Conservation (phyloP, 371 early-diverging fungal genomes). For the Catenaria anguillulae region DNA sequence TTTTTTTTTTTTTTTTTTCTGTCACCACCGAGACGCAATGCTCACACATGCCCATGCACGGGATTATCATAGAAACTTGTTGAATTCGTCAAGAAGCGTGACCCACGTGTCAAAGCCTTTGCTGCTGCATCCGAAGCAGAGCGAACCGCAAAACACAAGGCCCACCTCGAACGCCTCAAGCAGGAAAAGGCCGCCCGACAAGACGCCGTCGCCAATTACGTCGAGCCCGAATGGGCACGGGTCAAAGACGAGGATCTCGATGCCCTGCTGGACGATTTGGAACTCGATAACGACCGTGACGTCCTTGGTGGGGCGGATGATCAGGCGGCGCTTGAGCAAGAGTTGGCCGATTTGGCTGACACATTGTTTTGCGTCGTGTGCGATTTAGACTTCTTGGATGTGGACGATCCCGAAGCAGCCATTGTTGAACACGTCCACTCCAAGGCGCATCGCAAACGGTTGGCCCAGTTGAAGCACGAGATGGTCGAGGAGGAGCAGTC, state of each 20-base stretch:
- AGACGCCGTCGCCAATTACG: conserved; percentile 18
- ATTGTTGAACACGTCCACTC: conserved; percentile 24
- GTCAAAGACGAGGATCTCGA: conserved; percentile 24
- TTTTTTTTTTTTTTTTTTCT: too few species aligned
- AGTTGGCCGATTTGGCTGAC: too few species aligned
- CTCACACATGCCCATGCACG: too few species aligned
- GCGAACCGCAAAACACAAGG: conserved; percentile 32
- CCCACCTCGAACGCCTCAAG: conserved; percentile 15
- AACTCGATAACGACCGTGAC: conserved; percentile 9
- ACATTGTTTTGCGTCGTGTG: not conserved
- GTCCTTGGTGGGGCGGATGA: conserved; percentile 13
- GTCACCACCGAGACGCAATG: too few species aligned
- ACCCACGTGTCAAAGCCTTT: conserved; percentile 47
- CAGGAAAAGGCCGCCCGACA: conserved; percentile 15
- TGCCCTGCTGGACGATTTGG: conserved; percentile 13
- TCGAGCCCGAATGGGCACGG: conserved; percentile 27
- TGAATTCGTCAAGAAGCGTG: conserved; percentile 50
- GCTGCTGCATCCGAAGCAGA: conserved; percentile 24
- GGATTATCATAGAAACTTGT: conserved; percentile 32
- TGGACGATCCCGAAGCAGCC: conserved; percentile 20
- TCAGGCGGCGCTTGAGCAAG: conserved; percentile 5
- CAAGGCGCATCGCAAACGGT: not conserved
- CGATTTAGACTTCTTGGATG: conserved; percentile 14
- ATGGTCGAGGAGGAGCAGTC: too few species aligned
- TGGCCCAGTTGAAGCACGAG: not conserved